Percentiles rank a stretch among this genome's conserved stretches.
phyloP scores from a whole-genome alignment of 2,329 filamentous ascomycete species.

The Clarireedia homoeocarpa region DNA sequence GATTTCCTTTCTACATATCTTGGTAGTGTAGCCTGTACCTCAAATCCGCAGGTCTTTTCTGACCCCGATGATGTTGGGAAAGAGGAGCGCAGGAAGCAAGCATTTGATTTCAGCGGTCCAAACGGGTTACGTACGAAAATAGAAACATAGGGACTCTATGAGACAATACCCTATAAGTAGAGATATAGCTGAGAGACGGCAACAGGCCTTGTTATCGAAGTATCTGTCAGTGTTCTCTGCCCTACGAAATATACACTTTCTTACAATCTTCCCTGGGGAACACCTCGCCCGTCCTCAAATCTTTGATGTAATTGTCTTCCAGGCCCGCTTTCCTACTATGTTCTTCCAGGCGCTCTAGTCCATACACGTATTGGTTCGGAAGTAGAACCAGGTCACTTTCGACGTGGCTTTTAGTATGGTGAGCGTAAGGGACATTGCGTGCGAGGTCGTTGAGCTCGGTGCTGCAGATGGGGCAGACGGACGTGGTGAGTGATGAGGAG shows the following conservation, averaged over 20 bases:
- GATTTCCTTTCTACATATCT: too few species aligned
- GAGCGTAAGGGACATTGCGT: slow-evolving; percentile 81
- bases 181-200: too few species aligned
- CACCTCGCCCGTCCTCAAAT: slow-evolving; percentile 67
- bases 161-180: too few species aligned
- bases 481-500: slow-evolving; percentile 37
- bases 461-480: slow-evolving; percentile 91
- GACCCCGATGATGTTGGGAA: too few species aligned
- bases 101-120: too few species aligned
- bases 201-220: too few species aligned
- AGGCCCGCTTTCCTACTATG: slow-evolving; percentile 76
- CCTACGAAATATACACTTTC: slow-evolving; percentile 84
- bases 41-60: too few species aligned
- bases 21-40: too few species aligned
- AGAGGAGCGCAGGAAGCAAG: too few species aligned
- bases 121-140: too few species aligned
- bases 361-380: slow-evolving; percentile 82
- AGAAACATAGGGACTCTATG: too few species aligned
- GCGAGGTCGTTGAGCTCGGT: slow-evolving; percentile 92
- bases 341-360: slow-evolving; percentile 62
- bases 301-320: slow-evolving; percentile 58
- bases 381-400: slow-evolving; percentile 80
- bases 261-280: slow-evolving; percentile 56
- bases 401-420: slow-evolving; percentile 89
- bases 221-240: background rate